phyloP scores from a whole-genome alignment of 768 basidiomycete species.

The Rickenella mellea region DNA sequence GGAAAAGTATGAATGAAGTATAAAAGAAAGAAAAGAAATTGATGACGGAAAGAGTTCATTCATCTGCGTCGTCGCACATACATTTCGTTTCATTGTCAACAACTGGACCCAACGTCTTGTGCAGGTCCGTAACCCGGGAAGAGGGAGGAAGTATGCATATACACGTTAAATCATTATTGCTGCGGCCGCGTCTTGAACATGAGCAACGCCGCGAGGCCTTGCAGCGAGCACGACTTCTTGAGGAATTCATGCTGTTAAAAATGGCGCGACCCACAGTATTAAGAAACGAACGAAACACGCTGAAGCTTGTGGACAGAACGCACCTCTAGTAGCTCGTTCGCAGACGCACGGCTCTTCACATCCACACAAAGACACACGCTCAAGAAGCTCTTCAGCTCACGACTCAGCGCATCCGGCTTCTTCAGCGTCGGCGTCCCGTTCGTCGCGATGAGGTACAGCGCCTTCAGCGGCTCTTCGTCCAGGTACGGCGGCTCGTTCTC shows the following conservation, averaged over 20 bases:
- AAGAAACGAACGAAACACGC: constrained; percentile 4
- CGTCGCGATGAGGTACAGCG: constrained; percentile 91
- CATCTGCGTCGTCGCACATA: too few species aligned
- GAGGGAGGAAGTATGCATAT: too few species aligned
- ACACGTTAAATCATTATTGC: too few species aligned
- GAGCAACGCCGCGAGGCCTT: constrained; percentile 78
- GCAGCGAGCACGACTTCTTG: constrained; percentile 75
- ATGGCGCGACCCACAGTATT: constrained; percentile 4
- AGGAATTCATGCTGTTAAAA: constrained; percentile 83
- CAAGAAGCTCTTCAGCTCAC: constrained; percentile 91
- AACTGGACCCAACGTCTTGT: too few species aligned
- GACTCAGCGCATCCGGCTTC: constrained; percentile 85
- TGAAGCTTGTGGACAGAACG: constrained; percentile 16
- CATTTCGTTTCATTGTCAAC: too few species aligned
- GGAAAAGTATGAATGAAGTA: constrained; percentile 2
- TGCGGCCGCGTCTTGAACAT: constrained; percentile 48
- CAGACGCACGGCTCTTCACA: constrained; percentile 86
- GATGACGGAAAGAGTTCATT: too few species aligned
- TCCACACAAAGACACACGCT: constrained; percentile 98
- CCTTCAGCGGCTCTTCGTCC: constrained; percentile 91
- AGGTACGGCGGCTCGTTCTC: constrained; percentile 95
- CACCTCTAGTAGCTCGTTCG: constrained; percentile 76
- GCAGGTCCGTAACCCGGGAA: too few species aligned
- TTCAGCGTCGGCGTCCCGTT: constrained; percentile 98
- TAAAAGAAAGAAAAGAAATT: constrained; percentile 1